Base-by-base conservation (phyloP, 2,329 filamentous ascomycete species). In the Venturia oleaginea region DNA sequence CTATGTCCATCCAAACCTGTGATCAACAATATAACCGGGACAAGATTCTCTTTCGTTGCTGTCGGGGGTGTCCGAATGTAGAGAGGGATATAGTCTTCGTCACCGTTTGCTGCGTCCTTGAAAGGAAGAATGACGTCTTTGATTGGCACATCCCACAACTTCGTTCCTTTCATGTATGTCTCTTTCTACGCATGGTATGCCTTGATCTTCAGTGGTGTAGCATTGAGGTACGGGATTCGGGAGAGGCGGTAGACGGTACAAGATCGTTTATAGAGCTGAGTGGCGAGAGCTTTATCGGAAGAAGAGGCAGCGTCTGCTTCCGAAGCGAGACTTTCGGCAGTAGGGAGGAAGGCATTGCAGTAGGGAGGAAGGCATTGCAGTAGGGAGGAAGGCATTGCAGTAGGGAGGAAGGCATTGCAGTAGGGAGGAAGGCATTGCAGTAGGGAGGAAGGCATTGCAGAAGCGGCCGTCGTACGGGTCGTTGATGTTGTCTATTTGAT, bases 1-100 rank as follows among this genome's bases (percentile, higher is more conserved):
- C 85, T 73, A 71, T 87, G 86, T 3, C 84, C 84, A 71, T 87
- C 85, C 8, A 87, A 76, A 1, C 85, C 84, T 3, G 83, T 86
- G 70, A 87, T 80, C 5, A 87, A 75, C 0, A 88, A 71, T 0
- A 87, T 80, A 0, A 76, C 77, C 0, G 83, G 84, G 6, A 69
- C 73, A 38, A 66, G 68, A 11, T 68, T 67, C 2, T 70, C 66
- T n/a, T 70, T 68, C 6, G 69, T 72, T 0, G 75, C 71, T 37
- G 62, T 64, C 17, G 67, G 66, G 0, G 77, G 77, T 5, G 75
- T 59, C 19, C 76, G 71, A 7, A 77, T 67, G 66, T 76, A 78
- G 2, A 78, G 67, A 0, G 77, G 77, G 17, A 79, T 72, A 15
- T 71, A 70, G 27, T 70, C 70, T 42, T 72, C 74, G 62, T 76